A percentile compares a stretch with the other conserved stretches of the same genome.
phyloP scores from a whole-genome alignment of 2,329 filamentous ascomycete genomes.

The Colletotrichum sp. region DNA sequence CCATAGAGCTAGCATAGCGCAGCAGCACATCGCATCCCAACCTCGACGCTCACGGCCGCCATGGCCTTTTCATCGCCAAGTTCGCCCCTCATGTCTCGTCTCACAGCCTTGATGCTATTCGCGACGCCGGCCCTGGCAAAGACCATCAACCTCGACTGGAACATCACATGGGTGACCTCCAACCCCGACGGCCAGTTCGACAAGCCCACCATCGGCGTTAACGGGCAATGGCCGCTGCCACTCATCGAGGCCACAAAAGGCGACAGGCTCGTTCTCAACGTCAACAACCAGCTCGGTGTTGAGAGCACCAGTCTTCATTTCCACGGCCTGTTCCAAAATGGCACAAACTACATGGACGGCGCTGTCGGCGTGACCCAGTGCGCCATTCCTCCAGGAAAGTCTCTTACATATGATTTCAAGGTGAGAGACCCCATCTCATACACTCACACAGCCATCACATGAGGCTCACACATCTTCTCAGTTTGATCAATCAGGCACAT shows the following conservation, averaged over 20 bases:
- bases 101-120: conserved; percentile 1
- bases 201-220: conserved; percentile 68
- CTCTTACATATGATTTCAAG: conserved; percentile 63
- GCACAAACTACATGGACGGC: conserved; percentile 66
- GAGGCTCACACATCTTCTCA: neutral
- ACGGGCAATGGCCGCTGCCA: conserved; percentile 69
- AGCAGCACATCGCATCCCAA: neutral
- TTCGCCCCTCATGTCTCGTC: neutral
- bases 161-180: conserved; percentile 65
- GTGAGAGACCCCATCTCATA: conserved; percentile 34
- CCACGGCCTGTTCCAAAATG: conserved; percentile 67
- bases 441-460: neutral
- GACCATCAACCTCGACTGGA: conserved; percentile 62
- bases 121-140: conserved; percentile 9
- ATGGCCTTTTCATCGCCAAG: conserved; percentile 1
- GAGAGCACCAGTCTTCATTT: conserved; percentile 60
- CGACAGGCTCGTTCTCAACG: conserved; percentile 54
- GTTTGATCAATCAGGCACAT: conserved; percentile 39
- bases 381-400: conserved; percentile 54
- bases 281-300: conserved; percentile 56
- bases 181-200: conserved; percentile 64
- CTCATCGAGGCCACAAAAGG: conserved; percentile 59
- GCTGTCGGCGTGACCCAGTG: conserved; percentile 62
- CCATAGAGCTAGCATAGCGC: neutral
- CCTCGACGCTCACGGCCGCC: neutral